Base-by-base conservation (phyloP, 176 grass and related monocot species). In the Carex scoparia region DNA sequence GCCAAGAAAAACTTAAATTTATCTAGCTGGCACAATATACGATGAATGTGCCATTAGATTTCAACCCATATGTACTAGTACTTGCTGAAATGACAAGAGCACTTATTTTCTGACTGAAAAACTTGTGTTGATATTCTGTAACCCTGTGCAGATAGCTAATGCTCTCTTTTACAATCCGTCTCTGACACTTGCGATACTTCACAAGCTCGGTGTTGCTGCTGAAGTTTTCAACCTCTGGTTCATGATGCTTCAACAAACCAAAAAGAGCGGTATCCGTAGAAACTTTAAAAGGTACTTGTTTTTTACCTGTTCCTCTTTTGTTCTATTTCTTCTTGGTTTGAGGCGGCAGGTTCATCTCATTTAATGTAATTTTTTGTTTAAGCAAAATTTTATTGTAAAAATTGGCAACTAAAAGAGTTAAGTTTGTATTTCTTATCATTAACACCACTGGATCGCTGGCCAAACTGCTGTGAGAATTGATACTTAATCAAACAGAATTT, bases 161-260 rank as follows among this genome's bases (percentile, higher is more conserved):
- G 89, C 90, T 10, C 83, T 97, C 37, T 97, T 91, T 82, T 97
- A 97, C 67, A 94, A 94, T 66, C 83, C 94, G 54, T 81, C 80
- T 13, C 80, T 97, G 88, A 94, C 94, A 44, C 91, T 97, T 71
- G 88, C 79, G 61, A 87, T 40, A 69, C 64, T 97, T 84, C 84
- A 94, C 73, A 97, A 94, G 69, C 91, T 92, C 64, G 86, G 89
- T 56, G 94, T 92, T 81, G 89, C 87, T 64, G 68, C 86, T 66
- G 91, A 92, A 70, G 81, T 97, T 90, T 97, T 97, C 44, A 88
- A 57, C 75, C 90, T 94, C 55, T 97, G 94, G 94, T 94, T 97
- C 87, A 78, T 68, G 70, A 94, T 97, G 94, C 80, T 97, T 84
- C 86, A 97, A 81, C 57, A 94, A 87, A 84, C 90, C 0, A 97